Percentiles rank a stretch among this genome's conserved stretches.
Evolutionary conservation across 192 early-diverging fungal species (phyloP).

Genomic region (Entomortierella parvispora): DNA sequence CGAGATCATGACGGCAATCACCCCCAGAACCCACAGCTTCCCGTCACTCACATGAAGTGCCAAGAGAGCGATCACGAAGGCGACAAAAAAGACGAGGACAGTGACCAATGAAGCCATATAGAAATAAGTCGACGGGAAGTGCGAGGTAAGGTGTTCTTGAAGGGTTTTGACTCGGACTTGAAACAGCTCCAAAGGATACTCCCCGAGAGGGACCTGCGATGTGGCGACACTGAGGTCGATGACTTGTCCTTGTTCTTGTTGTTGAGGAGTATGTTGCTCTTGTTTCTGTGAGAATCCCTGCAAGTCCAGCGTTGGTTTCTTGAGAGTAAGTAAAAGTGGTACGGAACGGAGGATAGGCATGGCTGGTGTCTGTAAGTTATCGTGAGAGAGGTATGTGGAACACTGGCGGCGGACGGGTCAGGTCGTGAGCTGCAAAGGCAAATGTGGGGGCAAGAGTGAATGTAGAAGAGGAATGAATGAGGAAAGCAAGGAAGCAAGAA

Average conservation of each 20-base stretch:
- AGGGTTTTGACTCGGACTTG: conserved; percentile 16
- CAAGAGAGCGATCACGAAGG: conserved; percentile 10
- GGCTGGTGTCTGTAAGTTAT: background rate
- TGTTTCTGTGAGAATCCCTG: background rate
- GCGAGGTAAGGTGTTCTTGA: conserved; percentile 15
- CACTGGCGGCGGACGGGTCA: background rate
- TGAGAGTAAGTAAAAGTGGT: conserved; percentile 24
- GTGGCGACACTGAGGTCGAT: background rate
- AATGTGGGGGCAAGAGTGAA: background rate
- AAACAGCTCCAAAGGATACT: conserved; percentile 34
- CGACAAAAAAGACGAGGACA: conserved; percentile 11
- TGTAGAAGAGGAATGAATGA: background rate
- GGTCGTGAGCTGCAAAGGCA: background rate
- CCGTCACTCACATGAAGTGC: conserved; percentile 28
- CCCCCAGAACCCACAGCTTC: conserved; percentile 40
- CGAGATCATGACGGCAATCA: conserved; percentile 34
- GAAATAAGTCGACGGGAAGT: conserved; percentile 19
- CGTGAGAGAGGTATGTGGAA: background rate
- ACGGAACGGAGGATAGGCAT: conserved; percentile 33
- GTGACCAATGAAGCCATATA: conserved; percentile 25
- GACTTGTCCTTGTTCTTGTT: conserved; percentile 25
- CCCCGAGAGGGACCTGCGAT: conserved; percentile 11
- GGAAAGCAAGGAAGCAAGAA: background rate
- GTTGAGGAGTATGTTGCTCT: background rate
- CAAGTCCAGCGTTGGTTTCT: conserved; percentile 18